These are phyloP conservation scores for Eragrostis nindensis DNA, from an alignment of 176 grass and related monocot genomes.

Conservation along the genomic window DNA sequence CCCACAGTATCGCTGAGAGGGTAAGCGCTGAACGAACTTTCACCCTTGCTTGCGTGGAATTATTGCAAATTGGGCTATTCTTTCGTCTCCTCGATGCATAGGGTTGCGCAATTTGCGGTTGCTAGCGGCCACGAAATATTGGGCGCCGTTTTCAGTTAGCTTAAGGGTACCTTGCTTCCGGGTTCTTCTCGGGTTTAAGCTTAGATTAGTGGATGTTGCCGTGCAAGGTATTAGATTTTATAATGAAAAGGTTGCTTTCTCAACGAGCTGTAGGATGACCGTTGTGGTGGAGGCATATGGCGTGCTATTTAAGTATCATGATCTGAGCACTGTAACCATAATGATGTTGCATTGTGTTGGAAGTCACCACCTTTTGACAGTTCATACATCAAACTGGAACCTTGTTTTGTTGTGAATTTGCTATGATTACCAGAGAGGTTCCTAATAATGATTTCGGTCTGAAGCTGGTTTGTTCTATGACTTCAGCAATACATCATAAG, in stretches of 20 bases:
- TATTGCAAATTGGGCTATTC: background rate
- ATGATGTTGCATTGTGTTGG: constrained; percentile 52
- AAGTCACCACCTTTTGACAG: constrained; percentile 44
- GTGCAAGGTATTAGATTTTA: constrained; percentile 38
- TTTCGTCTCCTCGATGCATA: background rate
- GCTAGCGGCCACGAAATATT: background rate
- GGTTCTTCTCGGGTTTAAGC: constrained; percentile 14
- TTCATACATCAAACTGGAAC: constrained; percentile 37
- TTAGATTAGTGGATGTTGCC: constrained; percentile 38
- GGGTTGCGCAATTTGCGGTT: background rate
- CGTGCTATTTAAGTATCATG: constrained; percentile 41
- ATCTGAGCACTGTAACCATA: constrained; percentile 11
- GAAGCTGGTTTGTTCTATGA: constrained; percentile 12
- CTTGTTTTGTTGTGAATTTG: constrained; percentile 39
- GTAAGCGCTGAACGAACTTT: constrained; percentile 33
- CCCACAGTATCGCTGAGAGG: constrained; percentile 90
- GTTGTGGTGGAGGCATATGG: constrained; percentile 30
- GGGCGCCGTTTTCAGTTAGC: background rate
- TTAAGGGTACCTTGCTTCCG: background rate
- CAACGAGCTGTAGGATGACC: constrained; percentile 33
- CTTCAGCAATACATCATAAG: constrained; percentile 24
- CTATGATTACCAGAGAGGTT: constrained; percentile 29
- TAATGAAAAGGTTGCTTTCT: constrained; percentile 32
- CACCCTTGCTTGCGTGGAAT: background rate
- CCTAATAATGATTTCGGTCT: constrained; percentile 37